Evolutionary conservation across 257 asterid species (phyloP), one percentile per base, ranked within the genome.

Genomic region (Penstemon newberryi): DNA sequence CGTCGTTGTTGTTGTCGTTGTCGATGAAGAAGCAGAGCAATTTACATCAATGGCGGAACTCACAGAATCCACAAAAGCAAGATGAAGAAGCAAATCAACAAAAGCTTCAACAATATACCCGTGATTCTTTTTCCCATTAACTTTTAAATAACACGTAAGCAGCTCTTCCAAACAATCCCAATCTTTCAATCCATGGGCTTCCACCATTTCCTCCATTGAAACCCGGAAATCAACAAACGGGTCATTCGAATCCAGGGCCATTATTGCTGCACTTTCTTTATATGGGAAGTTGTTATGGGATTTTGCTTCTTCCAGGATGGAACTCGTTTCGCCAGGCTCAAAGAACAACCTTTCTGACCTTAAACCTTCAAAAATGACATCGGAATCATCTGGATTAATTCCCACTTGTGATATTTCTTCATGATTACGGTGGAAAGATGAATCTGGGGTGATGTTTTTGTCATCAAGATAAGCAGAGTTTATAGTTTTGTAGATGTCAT

Each of bases 191-290:
- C 67, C 81, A 42, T 81, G 78, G 6, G 88, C 91, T 66, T 63
- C 87, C 85, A 85, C 91, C 97, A 91, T 91, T 43, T 88, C 97
- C 81, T 75, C 89, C 95, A 91, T 91, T 25, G 97, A 91, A 43
- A 45, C 77, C 70, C 85, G 65, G 73, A 88, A 91, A 63, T 91
- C 96, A 1, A 45, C 60, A 18, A 81, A 79, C 3, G 97, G 97
- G 66, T 88, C 89, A 19, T 55, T 69, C 3, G 97, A 88, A 0
- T 91, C 91, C 66, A 91, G 47, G 13, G 67, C 84, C 88, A 86
- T 36, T 0, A 54, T 7, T 1, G 15, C 77, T 46, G 66, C 77
- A 18, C 70, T 70, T 18, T 80, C 85, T 42, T 61, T 75, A 19
- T 75, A 71, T 0, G 71, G 61, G 0, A 41, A 37, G 5, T 39